These are phyloP conservation scores for Entomortierella chlamydospora DNA, from an alignment of 192 early-diverging fungal species.

Conservation along the genomic window DNA sequence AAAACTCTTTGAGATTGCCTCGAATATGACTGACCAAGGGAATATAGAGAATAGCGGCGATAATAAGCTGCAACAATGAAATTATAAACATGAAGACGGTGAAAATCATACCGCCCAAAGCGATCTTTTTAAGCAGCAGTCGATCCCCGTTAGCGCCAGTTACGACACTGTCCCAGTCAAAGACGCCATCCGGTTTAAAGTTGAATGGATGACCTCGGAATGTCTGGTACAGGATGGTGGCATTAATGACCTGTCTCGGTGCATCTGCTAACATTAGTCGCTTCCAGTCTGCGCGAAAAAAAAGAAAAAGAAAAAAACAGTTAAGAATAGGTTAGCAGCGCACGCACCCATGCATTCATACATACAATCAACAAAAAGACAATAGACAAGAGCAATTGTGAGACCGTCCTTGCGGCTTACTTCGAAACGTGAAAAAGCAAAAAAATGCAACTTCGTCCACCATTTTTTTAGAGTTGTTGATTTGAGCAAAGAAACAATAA, in stretches of 20 bases:
- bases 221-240: constrained; percentile 60
- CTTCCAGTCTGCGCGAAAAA: constrained; percentile 75
- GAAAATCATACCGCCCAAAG: constrained; percentile 63
- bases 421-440: constrained; percentile 85
- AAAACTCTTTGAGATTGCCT: constrained; percentile 92
- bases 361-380: too few species aligned
- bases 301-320: background rate
- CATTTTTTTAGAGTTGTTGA: constrained; percentile 70
- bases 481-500: constrained; percentile 83
- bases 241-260: constrained; percentile 81
- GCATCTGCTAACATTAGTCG: constrained; percentile 85
- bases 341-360: background rate
- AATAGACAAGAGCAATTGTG: too few species aligned
- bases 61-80: constrained; percentile 63
- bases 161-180: constrained; percentile 16
- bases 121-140: constrained; percentile 22
- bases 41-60: constrained; percentile 77
- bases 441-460: constrained; percentile 82
- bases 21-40: constrained; percentile 81
- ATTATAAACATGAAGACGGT: constrained; percentile 73
- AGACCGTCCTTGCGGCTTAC: constrained; percentile 60
- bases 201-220: constrained; percentile 12
- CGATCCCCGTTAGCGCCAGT: background rate
- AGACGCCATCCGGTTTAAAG: constrained; percentile 3
- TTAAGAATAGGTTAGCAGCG: background rate